Evolutionary conservation across 2,329 filamentous ascomycete genomes (phyloP), one percentile per base, ranked within the genome.

Genomic region (Botryotinia globosa): DNA sequence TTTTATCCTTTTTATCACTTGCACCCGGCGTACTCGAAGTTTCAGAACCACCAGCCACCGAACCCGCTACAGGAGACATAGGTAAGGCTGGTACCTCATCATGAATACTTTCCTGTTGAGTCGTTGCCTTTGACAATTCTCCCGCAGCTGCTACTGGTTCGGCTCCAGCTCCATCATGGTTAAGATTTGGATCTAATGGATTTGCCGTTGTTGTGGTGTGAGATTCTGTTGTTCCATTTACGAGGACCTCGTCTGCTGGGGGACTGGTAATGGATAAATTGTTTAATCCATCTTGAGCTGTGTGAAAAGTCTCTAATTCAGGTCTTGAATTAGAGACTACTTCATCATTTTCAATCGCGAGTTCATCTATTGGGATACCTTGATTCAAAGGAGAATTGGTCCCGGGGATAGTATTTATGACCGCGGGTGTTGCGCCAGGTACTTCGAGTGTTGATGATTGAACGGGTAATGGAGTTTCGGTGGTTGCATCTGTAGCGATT

Each of bases 221-320:
- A 5, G 66, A n/a, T 37, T 54, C 63, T n/a, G 58, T 65, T 54
- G 44, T 64, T n/a, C 71, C 75, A 44, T 74, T 73, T 42, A 61
- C 32, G 39, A 75, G 22, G 12, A 45, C 32, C 44, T 75, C 74
- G 14, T 58, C 74, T 32, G 67, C 45, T 66, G 76, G 76, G 65
- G 76, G 75, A 71, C 77, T 77, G 44, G 73, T 74, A 14, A 78
- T 63, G 29, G 72, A 58, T 22, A 77, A 64, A 0, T 37, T 73
- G 3, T 64, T 44, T 7, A 76, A 9, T 1, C 71, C 74, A n/a
- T 79, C 76, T 18, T 58, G 51, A 12, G 77, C 77, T 1, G 78
- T 80, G 16, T 76, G 72, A 45, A 79, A 79, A 3, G 69, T 69
- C 1, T 73, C 68, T 5, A 76, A 75, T 73, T 77, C 78, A 22